phyloP scores from a whole-genome alignment of 768 basidiomycete genomes.

The Leccinum boreale region DNA sequence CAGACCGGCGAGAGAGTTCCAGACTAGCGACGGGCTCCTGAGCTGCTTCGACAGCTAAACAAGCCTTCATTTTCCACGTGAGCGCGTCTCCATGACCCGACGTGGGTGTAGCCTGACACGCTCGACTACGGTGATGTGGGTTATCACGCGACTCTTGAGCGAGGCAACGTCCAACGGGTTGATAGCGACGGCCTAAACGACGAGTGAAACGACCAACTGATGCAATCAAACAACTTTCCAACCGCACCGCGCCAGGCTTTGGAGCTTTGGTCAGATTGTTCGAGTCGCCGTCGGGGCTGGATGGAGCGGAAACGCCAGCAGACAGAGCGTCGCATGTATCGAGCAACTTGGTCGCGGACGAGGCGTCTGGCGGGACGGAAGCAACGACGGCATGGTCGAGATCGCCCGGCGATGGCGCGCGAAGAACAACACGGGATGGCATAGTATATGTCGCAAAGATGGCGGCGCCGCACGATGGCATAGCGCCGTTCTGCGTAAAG shows the following conservation, averaged over 20 bases:
- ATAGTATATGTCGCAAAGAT: neutral
- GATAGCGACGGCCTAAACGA: neutral
- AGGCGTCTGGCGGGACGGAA: neutral
- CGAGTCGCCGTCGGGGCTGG: neutral
- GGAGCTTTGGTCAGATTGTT: neutral
- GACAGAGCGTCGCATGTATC: neutral
- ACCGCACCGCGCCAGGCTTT: neutral
- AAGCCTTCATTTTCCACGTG: neutral
- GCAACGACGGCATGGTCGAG: neutral
- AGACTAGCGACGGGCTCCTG: constrained; percentile 12
- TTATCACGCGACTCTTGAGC: neutral
- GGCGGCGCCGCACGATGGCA: neutral
- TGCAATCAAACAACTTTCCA: neutral
- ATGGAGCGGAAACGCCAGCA: neutral
- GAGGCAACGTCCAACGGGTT: neutral
- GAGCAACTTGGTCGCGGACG: no score
- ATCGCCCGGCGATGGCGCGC: neutral
- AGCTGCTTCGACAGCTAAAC: neutral
- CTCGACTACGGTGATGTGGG: constrained; percentile 14
- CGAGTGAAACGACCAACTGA: neutral
- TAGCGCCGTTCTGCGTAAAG: neutral
- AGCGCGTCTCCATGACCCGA: neutral
- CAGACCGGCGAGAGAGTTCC: constrained; percentile 4
- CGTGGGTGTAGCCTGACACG: neutral
- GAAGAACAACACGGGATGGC: neutral